Conservation (phyloP, 2,329 filamentous ascomycete species). For the Penicillium freii region DNA sequence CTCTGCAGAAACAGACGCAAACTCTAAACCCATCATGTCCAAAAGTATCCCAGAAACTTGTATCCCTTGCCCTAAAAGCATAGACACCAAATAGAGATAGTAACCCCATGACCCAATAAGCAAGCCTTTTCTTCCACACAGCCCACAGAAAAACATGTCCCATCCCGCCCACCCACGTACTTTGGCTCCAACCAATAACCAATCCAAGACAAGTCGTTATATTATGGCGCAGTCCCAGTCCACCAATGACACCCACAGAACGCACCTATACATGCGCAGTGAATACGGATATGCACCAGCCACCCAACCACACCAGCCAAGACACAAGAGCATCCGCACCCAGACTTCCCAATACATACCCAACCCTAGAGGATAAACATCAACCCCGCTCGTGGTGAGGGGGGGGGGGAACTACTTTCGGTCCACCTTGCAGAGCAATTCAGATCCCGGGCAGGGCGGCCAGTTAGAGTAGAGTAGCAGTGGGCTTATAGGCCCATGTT, state of each 20-base stretch:
- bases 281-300: neutral
- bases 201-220: neutral
- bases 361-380: neutral
- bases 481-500: neutral
- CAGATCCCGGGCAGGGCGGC: neutral
- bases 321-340: neutral
- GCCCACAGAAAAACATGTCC: neutral
- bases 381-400: neutral
- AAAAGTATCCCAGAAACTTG: neutral
- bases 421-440: neutral
- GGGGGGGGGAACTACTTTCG: neutral
- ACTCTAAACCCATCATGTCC: neutral
- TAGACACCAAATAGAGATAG: neutral
- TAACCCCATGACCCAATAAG: neutral
- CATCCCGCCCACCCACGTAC: neutral
- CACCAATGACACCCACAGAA: neutral
- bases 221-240: neutral
- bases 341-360: neutral
- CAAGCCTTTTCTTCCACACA: neutral
- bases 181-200: neutral
- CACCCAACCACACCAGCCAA: neutral
- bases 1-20: neutral
- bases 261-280: neutral
- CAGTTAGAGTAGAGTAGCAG: neutral
- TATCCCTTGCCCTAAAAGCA: neutral